Evolutionary conservation across 768 basidiomycete genomes (phyloP), one percentile per base, ranked within the genome.

Genomic region (Termitomyces heimii): DNA sequence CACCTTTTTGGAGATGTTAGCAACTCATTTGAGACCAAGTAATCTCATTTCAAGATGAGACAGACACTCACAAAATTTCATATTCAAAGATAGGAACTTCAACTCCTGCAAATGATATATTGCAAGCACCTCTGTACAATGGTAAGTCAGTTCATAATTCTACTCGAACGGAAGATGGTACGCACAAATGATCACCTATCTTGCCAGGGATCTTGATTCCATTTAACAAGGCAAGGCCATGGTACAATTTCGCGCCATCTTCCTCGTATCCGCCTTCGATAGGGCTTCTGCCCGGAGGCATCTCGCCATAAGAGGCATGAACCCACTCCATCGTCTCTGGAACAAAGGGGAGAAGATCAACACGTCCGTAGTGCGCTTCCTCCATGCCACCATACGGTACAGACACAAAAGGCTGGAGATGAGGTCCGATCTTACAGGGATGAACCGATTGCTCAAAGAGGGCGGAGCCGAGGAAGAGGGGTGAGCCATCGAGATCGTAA

Each of bases 231-330:
- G 76, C 85, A 28, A 84, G 65, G 0, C 82, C 89, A 65, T 92
- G 90, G 60, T 86, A 92, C 45, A 92, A 71, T 67, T 80, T 82
- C 8, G 66, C 68, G 1, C 88, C 89, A 58, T 74, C 68, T 34
- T 88, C 84, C 70, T 92, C 90, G 60, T 89, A 88, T 1, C 87
- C 89, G 1, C 88, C 91, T 62, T 87, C 83, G 18, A 92, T 75
- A 0, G 86, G 85, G 14, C 73, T 68, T 34, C 83, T 74, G 5
- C 82, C 83, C 3, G 67, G 60, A 5, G 89, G 85, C 53, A 89
- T 75, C 44, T 69, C 73, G 3, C 90, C 90, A 56, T 81, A 68
- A 12, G 80, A 77, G 0, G 89, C 81, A 0, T 47, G 73, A 7
- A 92, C 86, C 77, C 82, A 89, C 68, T 89, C 89, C 90, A 93